Evolutionary conservation across 2,329 filamentous ascomycete species (phyloP).

Genomic region (Aspergillus sp.): DNA sequence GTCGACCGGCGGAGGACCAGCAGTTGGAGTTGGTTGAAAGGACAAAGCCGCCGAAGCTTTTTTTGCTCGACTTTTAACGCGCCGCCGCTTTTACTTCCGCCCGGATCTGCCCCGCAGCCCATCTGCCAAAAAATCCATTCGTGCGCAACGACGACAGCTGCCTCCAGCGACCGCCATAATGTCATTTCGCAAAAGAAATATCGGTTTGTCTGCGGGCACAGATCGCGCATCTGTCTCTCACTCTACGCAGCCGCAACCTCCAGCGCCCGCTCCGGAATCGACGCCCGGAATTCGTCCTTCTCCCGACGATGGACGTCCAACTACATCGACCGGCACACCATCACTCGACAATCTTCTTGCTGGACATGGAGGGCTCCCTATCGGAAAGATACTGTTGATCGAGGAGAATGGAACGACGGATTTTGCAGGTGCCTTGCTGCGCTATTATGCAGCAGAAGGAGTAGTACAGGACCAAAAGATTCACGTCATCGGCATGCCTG

Average conservation of each 20-base stretch:
- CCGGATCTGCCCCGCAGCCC: conserved; percentile 23
- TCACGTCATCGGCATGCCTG: conserved; percentile 77
- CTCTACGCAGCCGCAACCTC: conserved; percentile 24
- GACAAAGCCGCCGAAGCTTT: conserved; percentile 16
- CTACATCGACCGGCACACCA: conserved; percentile 85
- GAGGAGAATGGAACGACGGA: conserved; percentile 93
- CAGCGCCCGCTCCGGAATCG: conserved; percentile 28
- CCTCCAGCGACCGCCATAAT: conserved; percentile 38
- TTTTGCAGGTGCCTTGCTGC: conserved; percentile 78
- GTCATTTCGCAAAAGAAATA: conserved; percentile 69
- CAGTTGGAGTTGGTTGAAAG: conserved; percentile 3
- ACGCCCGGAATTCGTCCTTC: conserved; percentile 71
- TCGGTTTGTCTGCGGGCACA: conserved; percentile 50
- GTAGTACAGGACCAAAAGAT: conserved; percentile 87
- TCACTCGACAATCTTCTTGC: conserved; percentile 83
- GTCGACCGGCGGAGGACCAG: conserved; percentile 2
- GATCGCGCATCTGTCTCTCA: conserved; percentile 33
- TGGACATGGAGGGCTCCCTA: conserved; percentile 78
- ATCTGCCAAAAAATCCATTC: conserved; percentile 13
- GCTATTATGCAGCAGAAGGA: conserved; percentile 91
- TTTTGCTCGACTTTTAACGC: conserved; percentile 24
- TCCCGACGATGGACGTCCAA: conserved; percentile 79
- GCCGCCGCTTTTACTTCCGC: conserved; percentile 23
- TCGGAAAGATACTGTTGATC: conserved; percentile 77
- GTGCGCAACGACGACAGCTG: conserved; percentile 2